Evolutionary conservation across 805 yeast species (phyloP), one percentile per base, ranked within the genome.

Genomic region (Zygoascus tannicola): DNA sequence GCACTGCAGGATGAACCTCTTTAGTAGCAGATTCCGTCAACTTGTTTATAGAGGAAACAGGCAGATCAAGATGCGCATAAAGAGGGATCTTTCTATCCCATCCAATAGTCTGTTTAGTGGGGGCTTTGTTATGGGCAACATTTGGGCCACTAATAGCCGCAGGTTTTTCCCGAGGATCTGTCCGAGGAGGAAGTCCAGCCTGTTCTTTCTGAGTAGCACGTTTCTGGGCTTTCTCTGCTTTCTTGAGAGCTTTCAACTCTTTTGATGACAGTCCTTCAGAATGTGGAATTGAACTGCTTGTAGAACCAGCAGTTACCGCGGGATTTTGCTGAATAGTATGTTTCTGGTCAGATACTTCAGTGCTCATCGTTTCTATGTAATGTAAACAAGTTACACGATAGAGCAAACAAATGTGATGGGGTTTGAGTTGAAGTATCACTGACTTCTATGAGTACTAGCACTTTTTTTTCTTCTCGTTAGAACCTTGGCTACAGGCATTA

Each of bases 201-300:
- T 78, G 80, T 52, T 74, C 83, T 58, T 85, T 87, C 50, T 80
- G 77, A 2, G 95, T 95, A 2, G 95, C 92, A 60, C 97, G 73
- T 60, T 85, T 85, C 33, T 92, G 94, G 12, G 92, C 92, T 65
- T 90, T 88, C 57, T 87, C 95, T 55, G 77, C 77, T 69, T 87
- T 88, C 60, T 86, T 85, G 60, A 80, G 67, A 55, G 85, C 96
- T 61, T 88, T 88, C 49, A 85, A 69, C 62, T 88, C 94, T 55
- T 86, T 87, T 52, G 85, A 85, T 7, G 84, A 64, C 36, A 81
- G 60, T n/a, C n/a, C n/a, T 12, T 26, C 30, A 8, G 7, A 8
- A 26, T 7, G 30, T 8, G 30, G 30, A 26, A 8, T 26, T 8
- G 30, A 8, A 26, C 30, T 26, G 12, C 10, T 8, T 7, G 30